Percentiles rank a stretch among this genome's conserved stretches.
phyloP scores from a whole-genome alignment of 2,329 filamentous ascomycete genomes.

The Monosporascus sp. region DNA sequence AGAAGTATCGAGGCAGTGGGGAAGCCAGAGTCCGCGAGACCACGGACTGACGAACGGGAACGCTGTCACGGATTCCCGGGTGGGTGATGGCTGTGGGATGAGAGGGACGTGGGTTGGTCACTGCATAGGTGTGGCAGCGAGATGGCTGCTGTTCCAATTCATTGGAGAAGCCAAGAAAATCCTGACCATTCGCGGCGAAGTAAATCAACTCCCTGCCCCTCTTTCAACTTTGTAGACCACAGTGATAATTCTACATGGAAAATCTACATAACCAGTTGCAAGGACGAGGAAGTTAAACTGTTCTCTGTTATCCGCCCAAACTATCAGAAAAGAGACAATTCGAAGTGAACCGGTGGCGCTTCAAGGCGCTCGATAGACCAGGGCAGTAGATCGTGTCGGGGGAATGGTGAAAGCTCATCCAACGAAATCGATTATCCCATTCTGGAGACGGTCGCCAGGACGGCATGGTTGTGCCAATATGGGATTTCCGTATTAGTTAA shows the following conservation, averaged over 20 bases:
- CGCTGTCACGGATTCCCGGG: constrained; percentile 13
- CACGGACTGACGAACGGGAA: constrained; percentile 22
- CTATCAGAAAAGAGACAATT: not conserved
- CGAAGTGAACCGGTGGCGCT: no score
- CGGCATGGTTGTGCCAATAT: not conserved
- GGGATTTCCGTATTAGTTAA: not conserved
- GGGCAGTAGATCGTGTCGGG: not conserved
- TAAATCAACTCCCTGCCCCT: constrained; percentile 13
- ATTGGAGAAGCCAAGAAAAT: constrained; percentile 22
- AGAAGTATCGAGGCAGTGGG: constrained; percentile 18
- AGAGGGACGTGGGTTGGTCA: constrained; percentile 19
- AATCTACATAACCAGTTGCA: not conserved
- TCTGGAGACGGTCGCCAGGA: not conserved
- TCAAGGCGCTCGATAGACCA: not conserved
- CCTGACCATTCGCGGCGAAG: not conserved
- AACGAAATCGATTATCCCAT: not conserved
- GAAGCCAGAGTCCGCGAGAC: constrained; percentile 20
- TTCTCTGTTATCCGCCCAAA: not conserved
- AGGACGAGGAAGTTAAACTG: no score
- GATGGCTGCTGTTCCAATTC: constrained; percentile 25
- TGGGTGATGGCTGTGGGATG: constrained; percentile 14
- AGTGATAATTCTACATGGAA: no score
- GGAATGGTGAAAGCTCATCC: not conserved
- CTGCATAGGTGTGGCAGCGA: constrained; percentile 20
- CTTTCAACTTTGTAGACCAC: constrained; percentile 4